Evolutionary conservation across 306 rosid genomes (phyloP).

Genomic region (Prunus salicina): DNA sequence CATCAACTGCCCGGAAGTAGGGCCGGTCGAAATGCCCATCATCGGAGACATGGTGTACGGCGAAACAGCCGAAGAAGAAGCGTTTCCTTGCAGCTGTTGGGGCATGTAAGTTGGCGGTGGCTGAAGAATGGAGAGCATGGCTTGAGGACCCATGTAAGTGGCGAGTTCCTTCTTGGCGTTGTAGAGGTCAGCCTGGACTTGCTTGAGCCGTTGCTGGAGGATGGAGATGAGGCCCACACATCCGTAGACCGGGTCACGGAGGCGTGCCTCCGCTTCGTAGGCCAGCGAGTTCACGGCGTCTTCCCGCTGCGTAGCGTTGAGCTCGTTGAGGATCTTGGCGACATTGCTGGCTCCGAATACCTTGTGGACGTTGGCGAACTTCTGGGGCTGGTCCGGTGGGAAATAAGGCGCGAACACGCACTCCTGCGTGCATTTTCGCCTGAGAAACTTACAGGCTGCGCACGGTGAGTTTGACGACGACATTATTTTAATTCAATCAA

Average conservation of each 20-base stretch:
- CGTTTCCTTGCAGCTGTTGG: conserved; percentile 30
- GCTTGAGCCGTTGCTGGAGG: conserved; percentile 65
- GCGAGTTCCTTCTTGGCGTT: conserved; percentile 76
- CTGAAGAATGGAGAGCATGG: conserved; percentile 34
- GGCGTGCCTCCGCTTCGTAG: conserved; percentile 84
- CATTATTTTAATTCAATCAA: conserved; percentile 4
- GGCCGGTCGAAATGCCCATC: conserved; percentile 24
- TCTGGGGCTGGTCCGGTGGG: conserved; percentile 90
- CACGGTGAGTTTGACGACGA: conserved; percentile 70
- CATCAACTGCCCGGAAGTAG: conserved; percentile 34
- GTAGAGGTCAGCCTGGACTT: conserved; percentile 52
- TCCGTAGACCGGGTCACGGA: conserved; percentile 86
- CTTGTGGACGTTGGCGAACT: conserved; percentile 76
- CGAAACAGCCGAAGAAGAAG: conserved; percentile 25
- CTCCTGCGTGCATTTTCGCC: conserved; percentile 89
- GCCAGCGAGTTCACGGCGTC: conserved; percentile 93
- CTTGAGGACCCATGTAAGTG: conserved; percentile 64
- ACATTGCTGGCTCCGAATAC: conserved; percentile 95
- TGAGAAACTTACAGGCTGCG: conserved; percentile 78
- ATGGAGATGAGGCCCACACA: conserved; percentile 90
- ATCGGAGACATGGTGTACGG: conserved; percentile 42
- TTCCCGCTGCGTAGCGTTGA: conserved; percentile 59
- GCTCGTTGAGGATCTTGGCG: conserved; percentile 74
- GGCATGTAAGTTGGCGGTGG: conserved; percentile 14
- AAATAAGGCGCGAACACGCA: conserved; percentile 94